Percentiles rank a stretch among this genome's conserved stretches.
These are phyloP conservation scores for Talaromyces proteolyticus DNA, from an alignment of 495 filamentous ascomycete genomes.

Conservation along the genomic window DNA sequence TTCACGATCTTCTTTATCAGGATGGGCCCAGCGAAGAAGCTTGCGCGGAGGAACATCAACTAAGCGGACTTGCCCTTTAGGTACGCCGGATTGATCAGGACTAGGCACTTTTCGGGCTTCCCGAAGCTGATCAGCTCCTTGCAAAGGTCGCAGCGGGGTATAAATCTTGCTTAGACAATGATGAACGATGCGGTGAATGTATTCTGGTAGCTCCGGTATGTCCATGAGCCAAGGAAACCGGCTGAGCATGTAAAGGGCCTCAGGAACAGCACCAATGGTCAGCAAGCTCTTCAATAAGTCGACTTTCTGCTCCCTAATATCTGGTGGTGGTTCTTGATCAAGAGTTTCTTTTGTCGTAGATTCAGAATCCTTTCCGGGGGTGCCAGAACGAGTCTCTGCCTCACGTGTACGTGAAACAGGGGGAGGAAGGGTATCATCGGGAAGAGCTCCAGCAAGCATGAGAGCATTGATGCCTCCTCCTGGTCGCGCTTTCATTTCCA, in stretches of 20 bases:
- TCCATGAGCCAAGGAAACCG: constrained; percentile 88
- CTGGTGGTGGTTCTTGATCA: constrained; percentile 58
- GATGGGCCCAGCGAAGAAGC: constrained; percentile 68
- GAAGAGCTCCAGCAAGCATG: constrained; percentile 78
- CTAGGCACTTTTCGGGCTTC: constrained; percentile 46
- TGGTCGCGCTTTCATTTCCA: constrained; percentile 58
- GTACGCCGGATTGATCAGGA: constrained; percentile 53
- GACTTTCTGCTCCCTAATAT: constrained; percentile 87
- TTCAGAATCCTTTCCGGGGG: constrained; percentile 45
- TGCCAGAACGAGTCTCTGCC: constrained; percentile 33
- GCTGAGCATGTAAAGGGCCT: constrained; percentile 87
- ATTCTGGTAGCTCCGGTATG: constrained; percentile 66
- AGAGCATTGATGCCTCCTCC: constrained; percentile 75
- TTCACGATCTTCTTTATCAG: constrained; percentile 66
- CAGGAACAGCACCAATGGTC: constrained; percentile 86
- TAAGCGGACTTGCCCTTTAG: constrained; percentile 62
- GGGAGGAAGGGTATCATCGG: constrained; percentile 69
- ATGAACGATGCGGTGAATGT: constrained; percentile 78
- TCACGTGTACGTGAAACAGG: constrained; percentile 32
- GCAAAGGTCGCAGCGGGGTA: constrained; percentile 41
- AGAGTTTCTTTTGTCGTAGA: constrained; percentile 37
- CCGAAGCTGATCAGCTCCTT: constrained; percentile 28
- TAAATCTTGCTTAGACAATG: constrained; percentile 72
- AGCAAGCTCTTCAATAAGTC: constrained; percentile 78
- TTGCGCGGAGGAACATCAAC: constrained; percentile 50